Evolutionary conservation across 352 stramenopile genomes (phyloP), one percentile per base, ranked within the genome.

Genomic region (Phytophthora niederhauseri): DNA sequence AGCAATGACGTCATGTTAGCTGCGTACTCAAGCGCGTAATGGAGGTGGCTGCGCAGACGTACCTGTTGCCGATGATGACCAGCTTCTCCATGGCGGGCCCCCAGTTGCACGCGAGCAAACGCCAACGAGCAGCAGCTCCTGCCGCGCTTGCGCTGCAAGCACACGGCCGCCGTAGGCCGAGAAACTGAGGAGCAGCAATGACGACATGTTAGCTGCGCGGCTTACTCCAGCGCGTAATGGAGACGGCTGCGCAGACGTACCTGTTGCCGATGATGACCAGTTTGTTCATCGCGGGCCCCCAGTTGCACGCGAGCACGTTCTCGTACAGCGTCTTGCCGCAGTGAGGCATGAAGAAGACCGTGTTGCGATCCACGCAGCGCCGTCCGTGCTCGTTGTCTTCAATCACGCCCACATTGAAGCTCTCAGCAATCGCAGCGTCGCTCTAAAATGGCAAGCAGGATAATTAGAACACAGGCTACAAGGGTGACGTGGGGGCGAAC

Each of bases 281-380:
- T 26, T 88, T 68, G 9, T 62, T 45, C 5, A 85, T 66, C 4
- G 54, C 57, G 9, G 48, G 63, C 8, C 71, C 71, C 85, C 88
- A 96, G 64, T 97, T 97, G 59, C 83, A 83, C 50, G 82, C 81
- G 12, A 98, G 67, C 17, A 97, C 81, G 68, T 98, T 98, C 72
- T 95, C 73, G 73, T 98, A 98, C 17, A 98, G 78, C 53, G 68
- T 72, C 49, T 87, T 84, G 20, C 86, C 85, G 59, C 93, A 98
- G 65, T 98, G 93, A 12, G 93, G 93, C 92, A 98, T 97, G 77
- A 95, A 97, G 59, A 97, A 98, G 12, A 97, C 78, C 4, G 90
- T 97, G 7, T 74, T 70, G 34, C 28, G 34, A 5, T 36, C 17
- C 12, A 79, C 79, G 0, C 46, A 61, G 46, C 87, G 82, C 34